These are phyloP conservation scores for Clonostachys byssicola DNA, from an alignment of 2,329 filamentous ascomycete genomes.

Conservation along the genomic window DNA sequence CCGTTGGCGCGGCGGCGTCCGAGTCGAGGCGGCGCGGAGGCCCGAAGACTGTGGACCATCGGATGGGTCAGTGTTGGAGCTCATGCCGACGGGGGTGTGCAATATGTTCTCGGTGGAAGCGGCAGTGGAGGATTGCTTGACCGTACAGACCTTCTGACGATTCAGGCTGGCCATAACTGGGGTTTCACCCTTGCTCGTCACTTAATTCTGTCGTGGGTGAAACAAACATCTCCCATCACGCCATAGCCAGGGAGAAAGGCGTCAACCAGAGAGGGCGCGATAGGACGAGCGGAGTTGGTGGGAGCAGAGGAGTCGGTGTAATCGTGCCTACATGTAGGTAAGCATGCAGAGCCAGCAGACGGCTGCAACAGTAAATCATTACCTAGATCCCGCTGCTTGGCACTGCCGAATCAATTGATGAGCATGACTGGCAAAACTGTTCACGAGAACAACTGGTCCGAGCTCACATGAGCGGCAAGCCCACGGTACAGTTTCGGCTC, in stretches of 20 bases:
- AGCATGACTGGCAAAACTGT: no score
- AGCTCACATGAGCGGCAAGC: no score
- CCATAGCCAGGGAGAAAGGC: not conserved
- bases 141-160: not conserved
- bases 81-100: not conserved
- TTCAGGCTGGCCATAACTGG: not conserved
- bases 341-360: no score
- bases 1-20: constrained; percentile 6
- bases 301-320: no score
- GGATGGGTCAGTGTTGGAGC: not conserved
- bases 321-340: no score
- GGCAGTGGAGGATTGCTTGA: not conserved
- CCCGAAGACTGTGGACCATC: not conserved
- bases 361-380: no score
- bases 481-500: no score
- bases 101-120: not conserved
- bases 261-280: not conserved
- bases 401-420: no score
- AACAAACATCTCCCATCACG: not conserved
- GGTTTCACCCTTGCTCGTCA: not conserved
- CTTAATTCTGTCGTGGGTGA: no score
- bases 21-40: not conserved
- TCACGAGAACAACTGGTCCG: no score
- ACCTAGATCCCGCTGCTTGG: no score
- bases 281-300: no score